Evolutionary conservation across 192 early-diverging fungal species (phyloP), one percentile per base, ranked within the genome.

Genomic region (Coemansia sp.): DNA sequence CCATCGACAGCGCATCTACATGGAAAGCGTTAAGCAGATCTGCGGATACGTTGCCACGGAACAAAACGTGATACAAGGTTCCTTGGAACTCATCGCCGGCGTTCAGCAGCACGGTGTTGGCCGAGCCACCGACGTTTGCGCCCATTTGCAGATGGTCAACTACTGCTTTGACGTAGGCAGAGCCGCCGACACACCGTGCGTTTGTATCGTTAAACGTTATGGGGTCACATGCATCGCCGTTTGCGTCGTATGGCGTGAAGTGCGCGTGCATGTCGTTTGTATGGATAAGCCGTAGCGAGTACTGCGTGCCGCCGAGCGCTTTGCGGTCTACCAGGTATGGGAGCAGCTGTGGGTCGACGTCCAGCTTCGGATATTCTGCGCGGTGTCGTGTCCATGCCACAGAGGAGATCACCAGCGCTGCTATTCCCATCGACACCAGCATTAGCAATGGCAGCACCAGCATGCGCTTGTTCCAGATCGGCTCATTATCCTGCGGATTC

Each of bases 61-160:
- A 93, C 64, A 89, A 85, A 20, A 84, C 87, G 80, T 87, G 88
- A 72, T 90, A 91, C 22, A 92, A 61, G 8, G 89, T 90, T 61
- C 93, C 85, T 63, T 82, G 71, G 37, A 86, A 68, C 63, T 91
- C 85, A 73, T 94, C 93, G 32, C 91, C 93, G n/a, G 87, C 91
- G 71, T 94, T 89, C 41, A 94, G 68, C 17, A 94, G 76, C 33
- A 92, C 64, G 6, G 85, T 76, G 48, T 89, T 70, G 32, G 80
- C 61, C 67, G 58, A 74, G 22, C 82, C 71, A 22, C 70, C 72
- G n/a, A n/a, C 56, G 1, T 68, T 72, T 22, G 68, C 64, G 54
- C 38, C 65, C 54, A 57, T n/a, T 1, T 90, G 81, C 64, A 90
- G 67, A 18, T 85, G 68, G 38, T 92, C 87, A 54, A 92, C 85